Conservation (phyloP, 108 stramenopile genomes). For the Cylindrotheca fusiformis region DNA sequence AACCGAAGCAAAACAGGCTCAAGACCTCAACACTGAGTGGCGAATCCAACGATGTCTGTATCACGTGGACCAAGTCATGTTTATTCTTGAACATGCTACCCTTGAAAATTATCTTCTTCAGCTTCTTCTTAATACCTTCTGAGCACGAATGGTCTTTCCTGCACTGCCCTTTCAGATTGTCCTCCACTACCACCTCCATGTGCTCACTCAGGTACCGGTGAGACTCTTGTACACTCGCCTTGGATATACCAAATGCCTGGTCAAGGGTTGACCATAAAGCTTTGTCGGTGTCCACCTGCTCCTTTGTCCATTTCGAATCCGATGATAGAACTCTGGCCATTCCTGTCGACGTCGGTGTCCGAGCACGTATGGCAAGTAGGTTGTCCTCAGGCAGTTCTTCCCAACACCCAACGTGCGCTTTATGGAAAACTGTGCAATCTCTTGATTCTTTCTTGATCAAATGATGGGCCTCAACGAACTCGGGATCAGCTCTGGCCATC, state of each 20-base stretch:
- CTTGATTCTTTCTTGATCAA: slow-evolving; percentile 5
- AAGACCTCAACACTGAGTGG: not conserved
- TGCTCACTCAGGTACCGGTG: slow-evolving; percentile 50
- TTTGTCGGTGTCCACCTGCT: slow-evolving; percentile 6
- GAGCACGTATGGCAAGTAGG: slow-evolving; percentile 28
- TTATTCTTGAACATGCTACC: not conserved
- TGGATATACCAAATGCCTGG: slow-evolving; percentile 39
- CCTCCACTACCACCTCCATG: slow-evolving; percentile 51
- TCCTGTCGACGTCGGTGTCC: slow-evolving; percentile 59
- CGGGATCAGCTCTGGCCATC: slow-evolving; percentile 2
- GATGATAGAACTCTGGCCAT: slow-evolving; percentile 35
- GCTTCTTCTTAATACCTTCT: not conserved
- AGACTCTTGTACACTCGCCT: slow-evolving; percentile 25
- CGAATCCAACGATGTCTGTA: not conserved
- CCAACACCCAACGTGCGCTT: not conserved
- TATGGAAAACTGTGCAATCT: not conserved
- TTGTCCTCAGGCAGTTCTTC: not conserved
- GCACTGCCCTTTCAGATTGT: slow-evolving; percentile 73
- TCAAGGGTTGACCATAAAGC: slow-evolving; percentile 10
- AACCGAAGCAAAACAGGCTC: not conserved
- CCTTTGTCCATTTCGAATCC: slow-evolving; percentile 4
- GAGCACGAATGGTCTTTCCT: not conserved
- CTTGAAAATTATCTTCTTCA: not conserved
- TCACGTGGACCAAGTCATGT: not conserved
- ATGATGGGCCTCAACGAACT: slow-evolving; percentile 1